Conservation (phyloP, 331 rosid species). For the Prunus yedoensis region DNA sequence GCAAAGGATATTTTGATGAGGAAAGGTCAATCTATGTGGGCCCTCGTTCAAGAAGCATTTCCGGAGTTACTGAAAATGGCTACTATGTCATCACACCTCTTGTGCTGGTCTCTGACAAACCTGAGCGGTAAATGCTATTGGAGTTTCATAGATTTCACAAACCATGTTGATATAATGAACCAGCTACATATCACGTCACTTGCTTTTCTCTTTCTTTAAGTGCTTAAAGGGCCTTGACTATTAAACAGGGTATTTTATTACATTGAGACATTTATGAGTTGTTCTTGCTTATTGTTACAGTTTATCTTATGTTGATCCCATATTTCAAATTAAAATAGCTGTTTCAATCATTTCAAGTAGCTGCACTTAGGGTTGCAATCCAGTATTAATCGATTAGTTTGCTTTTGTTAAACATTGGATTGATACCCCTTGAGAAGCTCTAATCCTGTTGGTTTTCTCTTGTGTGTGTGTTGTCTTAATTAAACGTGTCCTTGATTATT, state of each 20-base stretch:
- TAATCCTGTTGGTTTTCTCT: background rate
- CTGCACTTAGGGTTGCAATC: background rate
- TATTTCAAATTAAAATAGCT: background rate
- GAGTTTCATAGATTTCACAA: slow-evolving; percentile 12
- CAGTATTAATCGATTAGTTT: background rate
- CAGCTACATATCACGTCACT: background rate
- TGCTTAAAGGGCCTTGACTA: background rate
- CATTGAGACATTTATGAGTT: background rate
- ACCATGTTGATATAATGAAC: slow-evolving; percentile 13
- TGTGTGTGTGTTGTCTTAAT: background rate
- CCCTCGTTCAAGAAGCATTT: slow-evolving; percentile 97
- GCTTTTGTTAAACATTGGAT: background rate
- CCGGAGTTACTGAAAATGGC: slow-evolving; percentile 95
- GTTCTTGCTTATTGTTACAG: background rate
- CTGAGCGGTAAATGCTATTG: slow-evolving; percentile 56
- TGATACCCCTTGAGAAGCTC: background rate
- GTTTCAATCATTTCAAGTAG: background rate
- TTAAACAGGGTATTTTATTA: background rate
- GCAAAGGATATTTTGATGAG: slow-evolving; percentile 78
- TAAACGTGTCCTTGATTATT: background rate
- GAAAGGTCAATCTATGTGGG: slow-evolving; percentile 73
- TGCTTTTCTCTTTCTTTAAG: slow-evolving; percentile 4
- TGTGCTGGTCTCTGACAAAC: slow-evolving; percentile 51
- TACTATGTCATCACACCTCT: slow-evolving; percentile 87
- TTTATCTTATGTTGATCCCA: background rate